A percentile compares a stretch with the other conserved stretches of the same genome.
These are phyloP conservation scores for Dactylonectria macrodidyma DNA, from an alignment of 2,329 filamentous ascomycete species.

Conservation along the genomic window DNA sequence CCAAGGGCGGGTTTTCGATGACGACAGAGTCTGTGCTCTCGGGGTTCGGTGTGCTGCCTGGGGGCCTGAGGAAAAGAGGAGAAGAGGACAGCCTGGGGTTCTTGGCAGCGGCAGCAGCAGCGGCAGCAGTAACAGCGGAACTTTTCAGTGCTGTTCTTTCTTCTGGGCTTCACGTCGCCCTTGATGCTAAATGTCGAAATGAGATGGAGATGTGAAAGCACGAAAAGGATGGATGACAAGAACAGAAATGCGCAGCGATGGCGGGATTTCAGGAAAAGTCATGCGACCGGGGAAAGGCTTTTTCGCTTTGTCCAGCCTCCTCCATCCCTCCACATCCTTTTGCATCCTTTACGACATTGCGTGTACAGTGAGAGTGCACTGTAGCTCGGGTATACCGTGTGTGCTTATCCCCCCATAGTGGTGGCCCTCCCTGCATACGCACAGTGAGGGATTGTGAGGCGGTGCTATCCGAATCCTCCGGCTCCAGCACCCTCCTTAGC, in stretches of 20 bases:
- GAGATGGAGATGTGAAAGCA: neutral
- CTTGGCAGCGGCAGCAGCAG: neutral
- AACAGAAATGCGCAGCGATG: conserved; percentile 7
- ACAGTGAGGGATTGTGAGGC: conserved; percentile 7
- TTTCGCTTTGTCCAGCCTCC: neutral
- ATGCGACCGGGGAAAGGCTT: conserved; percentile 25
- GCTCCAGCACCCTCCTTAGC: neutral
- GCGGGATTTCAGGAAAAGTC: conserved; percentile 20
- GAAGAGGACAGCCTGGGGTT: neutral
- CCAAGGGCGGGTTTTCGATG: conserved; percentile 22
- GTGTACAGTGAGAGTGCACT: neutral
- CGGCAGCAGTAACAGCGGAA: neutral
- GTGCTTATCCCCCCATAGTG: conserved; percentile 1
- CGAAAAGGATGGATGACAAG: conserved; percentile 2
- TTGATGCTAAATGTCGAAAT: neutral
- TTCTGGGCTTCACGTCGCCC: neutral
- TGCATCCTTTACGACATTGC: conserved; percentile 19
- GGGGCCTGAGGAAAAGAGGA: neutral
- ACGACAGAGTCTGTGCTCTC: conserved; percentile 22
- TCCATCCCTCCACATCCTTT: conserved; percentile 2
- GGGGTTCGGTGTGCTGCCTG: conserved; percentile 2
- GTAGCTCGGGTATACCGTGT: conserved; percentile 25
- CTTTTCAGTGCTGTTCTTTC: neutral
- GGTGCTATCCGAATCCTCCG: neutral
- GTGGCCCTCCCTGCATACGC: neutral